A percentile compares a stretch with the other conserved stretches of the same genome.
These are phyloP conservation scores for Passalora sequoiae DNA, from an alignment of 2,329 filamentous ascomycete genomes.

Conservation along the genomic window DNA sequence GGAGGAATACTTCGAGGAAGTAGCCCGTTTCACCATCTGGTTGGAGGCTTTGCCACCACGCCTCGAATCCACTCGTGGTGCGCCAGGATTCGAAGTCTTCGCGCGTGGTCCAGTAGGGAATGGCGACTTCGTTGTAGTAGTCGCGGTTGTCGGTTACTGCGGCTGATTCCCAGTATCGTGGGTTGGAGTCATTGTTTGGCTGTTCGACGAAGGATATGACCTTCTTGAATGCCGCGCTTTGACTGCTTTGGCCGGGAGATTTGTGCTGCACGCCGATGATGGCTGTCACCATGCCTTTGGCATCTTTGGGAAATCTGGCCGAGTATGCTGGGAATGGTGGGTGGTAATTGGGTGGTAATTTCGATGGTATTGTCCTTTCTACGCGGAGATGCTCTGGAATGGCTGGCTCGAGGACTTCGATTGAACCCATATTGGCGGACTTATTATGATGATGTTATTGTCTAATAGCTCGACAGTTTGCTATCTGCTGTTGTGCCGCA, in stretches of 20 bases:
- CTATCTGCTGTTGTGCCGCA: no score
- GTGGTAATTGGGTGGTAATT: conserved; percentile 25
- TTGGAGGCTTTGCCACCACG: conserved; percentile 36
- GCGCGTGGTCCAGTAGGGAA: conserved; percentile 39
- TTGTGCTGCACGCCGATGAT: conserved; percentile 33
- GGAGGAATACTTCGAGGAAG: conserved; percentile 43
- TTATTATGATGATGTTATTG: background rate
- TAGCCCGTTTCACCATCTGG: conserved; percentile 33
- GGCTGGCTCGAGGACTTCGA: conserved; percentile 18
- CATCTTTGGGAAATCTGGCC: conserved; percentile 32
- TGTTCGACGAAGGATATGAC: conserved; percentile 21
- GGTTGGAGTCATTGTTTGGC: conserved; percentile 14
- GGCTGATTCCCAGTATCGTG: conserved; percentile 33
- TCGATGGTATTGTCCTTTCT: conserved; percentile 17
- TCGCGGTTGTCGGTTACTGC: conserved; percentile 32
- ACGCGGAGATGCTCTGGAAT: conserved; percentile 20
- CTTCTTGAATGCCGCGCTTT: conserved; percentile 11
- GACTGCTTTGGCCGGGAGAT: background rate
- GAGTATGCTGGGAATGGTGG: conserved; percentile 33
- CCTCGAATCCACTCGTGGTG: conserved; percentile 33
- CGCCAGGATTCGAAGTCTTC: conserved; percentile 33
- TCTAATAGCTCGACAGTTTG: no score
- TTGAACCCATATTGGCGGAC: conserved; percentile 13
- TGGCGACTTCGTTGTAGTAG: conserved; percentile 35
- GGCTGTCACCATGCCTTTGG: conserved; percentile 34